Evolutionary conservation across 2,329 filamentous ascomycete species (phyloP), one percentile per base, ranked within the genome.

Genomic region (Xylariaceae sp.): DNA sequence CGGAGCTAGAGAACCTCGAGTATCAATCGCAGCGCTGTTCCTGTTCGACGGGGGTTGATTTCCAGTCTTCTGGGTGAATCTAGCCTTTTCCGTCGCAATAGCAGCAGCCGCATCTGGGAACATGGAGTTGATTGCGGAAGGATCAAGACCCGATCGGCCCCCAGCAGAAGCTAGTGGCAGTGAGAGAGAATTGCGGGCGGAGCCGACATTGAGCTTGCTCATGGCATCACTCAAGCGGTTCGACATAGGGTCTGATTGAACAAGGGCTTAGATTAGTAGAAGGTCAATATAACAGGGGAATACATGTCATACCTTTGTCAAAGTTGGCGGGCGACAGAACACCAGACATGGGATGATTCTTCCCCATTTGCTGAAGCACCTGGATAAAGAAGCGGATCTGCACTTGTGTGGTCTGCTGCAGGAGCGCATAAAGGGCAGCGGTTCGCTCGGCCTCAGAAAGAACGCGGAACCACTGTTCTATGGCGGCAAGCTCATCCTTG

Each of bases 311-410:
- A 94, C 92, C 92, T 80, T 97, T 97, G 73, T 97, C 94, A 74
- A 97, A 97, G 72, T 92, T 96, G 57, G 94, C 89, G 35, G 94
- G 94, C 34, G 94, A 97, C 55, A 99, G 77, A 44, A 99, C 88
- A 56, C 93, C 90, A 41, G 93, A 96, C 90, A 97, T 95, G 34
- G 94, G 94, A 74, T 97, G 92, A 70, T 88, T 96, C 78, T 97
- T 96, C 65, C 92, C 92, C 94, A 97, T 99, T 75, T 99, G 94
- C 79, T 97, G 92, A 68, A 99, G 80, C 51, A 99, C 92, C 76
- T 97, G 93, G 67, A 97, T 97, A 77, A 99, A 99, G 81, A 99
- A 99, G 57, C 94, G 88, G 72, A 97, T 96, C 78, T 99, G 94
- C 62, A 99, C 93, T 77, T 97, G 94, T 3, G 94, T 99, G 4